Conservation (phyloP, 306 rosid species). For the Aeschynomene evenia region DNA sequence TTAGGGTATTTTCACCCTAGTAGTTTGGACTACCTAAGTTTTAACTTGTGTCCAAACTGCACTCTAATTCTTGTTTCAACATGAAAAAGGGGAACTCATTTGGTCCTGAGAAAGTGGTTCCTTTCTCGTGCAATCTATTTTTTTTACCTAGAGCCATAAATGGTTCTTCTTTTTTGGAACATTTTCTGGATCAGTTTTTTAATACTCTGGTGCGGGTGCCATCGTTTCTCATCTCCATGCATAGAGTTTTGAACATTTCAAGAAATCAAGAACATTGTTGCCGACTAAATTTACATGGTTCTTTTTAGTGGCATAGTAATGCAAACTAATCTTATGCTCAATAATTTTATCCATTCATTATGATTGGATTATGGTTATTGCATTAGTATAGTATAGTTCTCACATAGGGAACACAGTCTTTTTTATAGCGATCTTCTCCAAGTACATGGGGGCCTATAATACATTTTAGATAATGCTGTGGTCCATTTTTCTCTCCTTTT, state of each 20-base stretch:
- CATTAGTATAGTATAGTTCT: neutral
- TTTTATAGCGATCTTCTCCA: neutral
- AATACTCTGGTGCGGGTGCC: neutral
- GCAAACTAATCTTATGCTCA: neutral
- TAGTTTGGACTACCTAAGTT: slow-evolving; percentile 13
- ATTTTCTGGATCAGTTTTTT: neutral
- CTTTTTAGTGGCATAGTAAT: neutral
- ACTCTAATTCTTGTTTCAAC: slow-evolving; percentile 17
- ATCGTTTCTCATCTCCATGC: neutral
- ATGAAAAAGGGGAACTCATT: neutral
- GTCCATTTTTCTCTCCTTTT: no score
- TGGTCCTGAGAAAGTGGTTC: neutral
- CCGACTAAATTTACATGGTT: neutral
- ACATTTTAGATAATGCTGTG: no score
- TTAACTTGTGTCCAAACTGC: slow-evolving; percentile 10
- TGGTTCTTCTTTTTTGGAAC: slow-evolving; percentile 14
- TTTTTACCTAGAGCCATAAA: neutral
- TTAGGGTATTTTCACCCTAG: neutral
- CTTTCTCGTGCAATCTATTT: slow-evolving; percentile 10
- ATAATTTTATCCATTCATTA: neutral
- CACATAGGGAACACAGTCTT: neutral
- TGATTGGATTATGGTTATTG: neutral
- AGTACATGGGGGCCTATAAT: neutral
- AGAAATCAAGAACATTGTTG: neutral
- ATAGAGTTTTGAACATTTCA: neutral